Conservation (phyloP, 306 rosid species). For the Styphnolobium japonicum region DNA sequence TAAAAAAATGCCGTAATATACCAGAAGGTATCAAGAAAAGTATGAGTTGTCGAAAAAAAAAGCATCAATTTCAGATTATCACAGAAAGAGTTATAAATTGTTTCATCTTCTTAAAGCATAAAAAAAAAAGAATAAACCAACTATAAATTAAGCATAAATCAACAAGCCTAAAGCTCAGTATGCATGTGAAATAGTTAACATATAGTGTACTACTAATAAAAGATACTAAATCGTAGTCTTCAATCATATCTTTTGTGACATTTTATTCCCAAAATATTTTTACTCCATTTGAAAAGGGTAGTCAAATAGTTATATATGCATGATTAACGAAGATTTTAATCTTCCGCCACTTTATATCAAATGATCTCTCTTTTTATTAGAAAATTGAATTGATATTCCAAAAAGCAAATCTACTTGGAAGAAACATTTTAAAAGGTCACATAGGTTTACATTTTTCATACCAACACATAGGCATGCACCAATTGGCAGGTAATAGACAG, state of each 20-base stretch:
- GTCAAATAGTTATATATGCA: not conserved
- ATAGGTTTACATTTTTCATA: not conserved
- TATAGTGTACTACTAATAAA: not conserved
- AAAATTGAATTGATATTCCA: not conserved
- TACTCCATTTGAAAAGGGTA: not conserved
- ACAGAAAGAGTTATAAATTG: not conserved
- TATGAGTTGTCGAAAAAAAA: not conserved
- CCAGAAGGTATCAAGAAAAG: not conserved
- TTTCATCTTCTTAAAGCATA: not conserved
- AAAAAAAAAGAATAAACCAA: not conserved
- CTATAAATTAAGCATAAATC: not conserved
- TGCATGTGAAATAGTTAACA: not conserved
- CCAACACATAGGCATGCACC: not conserved
- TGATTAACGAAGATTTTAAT: not conserved
- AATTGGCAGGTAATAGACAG: not conserved
- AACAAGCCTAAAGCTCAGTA: not conserved
- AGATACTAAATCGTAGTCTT: not conserved
- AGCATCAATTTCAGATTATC: not conserved
- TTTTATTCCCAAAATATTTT: not conserved
- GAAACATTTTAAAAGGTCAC: not conserved
- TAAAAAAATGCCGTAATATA: constrained; percentile 14
- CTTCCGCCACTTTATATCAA: not conserved
- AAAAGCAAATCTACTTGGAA: not conserved
- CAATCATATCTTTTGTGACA: not conserved
- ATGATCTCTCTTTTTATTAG: not conserved